phyloP scores from a whole-genome alignment of 2,329 filamentous ascomycete genomes.

The Sphaerostilbella broomeana region DNA sequence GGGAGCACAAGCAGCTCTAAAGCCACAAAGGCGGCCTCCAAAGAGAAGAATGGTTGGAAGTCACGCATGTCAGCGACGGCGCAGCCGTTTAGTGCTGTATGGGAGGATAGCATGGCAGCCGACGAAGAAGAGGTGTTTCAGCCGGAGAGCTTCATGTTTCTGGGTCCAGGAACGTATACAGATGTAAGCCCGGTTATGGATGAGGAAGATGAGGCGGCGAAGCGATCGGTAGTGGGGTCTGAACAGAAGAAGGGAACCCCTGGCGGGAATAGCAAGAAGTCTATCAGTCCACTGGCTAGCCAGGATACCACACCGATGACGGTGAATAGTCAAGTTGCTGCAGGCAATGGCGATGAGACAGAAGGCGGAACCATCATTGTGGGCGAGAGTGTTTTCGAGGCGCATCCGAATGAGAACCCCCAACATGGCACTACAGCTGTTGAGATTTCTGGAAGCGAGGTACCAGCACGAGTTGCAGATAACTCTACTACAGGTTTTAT shows the following conservation, averaged over 20 bases:
- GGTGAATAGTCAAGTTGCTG: conserved; percentile 16
- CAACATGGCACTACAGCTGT: too few species aligned
- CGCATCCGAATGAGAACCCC: too few species aligned
- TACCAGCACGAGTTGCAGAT: background rate
- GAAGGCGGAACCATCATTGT: conserved; percentile 4
- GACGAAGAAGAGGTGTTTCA: conserved; percentile 38
- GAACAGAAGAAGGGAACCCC: conserved; percentile 7
- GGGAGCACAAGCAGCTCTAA: conserved; percentile 14
- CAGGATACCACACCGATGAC: conserved; percentile 25
- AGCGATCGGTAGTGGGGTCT: conserved; percentile 18
- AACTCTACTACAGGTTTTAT: conserved; percentile 14
- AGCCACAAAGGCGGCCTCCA: background rate
- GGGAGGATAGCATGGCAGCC: conserved; percentile 29
- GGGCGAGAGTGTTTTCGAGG: conserved; percentile 2
- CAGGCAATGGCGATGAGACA: background rate
- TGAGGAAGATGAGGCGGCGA: conserved; percentile 30
- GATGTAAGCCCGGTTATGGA: conserved; percentile 39
- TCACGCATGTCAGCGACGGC: conserved; percentile 29
- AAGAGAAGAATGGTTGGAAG: conserved; percentile 10
- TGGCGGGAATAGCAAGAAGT: conserved; percentile 18
- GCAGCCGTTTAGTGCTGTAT: conserved; percentile 26
- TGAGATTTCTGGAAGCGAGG: background rate
- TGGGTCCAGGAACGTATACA: conserved; percentile 40
- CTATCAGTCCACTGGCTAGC: conserved; percentile 25
- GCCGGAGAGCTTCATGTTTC: conserved; percentile 47